Percentiles rank a stretch among this genome's conserved stretches.
Conservation (phyloP, 495 filamentous ascomycete genomes). For the Aspergillus heteromorphus region DNA sequence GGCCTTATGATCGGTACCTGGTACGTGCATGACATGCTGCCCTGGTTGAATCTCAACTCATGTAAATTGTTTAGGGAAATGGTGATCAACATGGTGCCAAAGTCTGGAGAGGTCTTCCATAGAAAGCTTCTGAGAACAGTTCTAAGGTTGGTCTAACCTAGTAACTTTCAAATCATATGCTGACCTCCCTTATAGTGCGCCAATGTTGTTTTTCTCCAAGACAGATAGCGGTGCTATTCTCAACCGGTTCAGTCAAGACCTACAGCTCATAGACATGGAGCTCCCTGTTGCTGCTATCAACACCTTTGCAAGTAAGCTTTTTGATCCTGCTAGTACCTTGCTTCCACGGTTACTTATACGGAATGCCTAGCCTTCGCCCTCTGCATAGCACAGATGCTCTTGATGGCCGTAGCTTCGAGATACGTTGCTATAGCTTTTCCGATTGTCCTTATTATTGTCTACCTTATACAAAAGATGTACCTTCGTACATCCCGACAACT, state of each 20-base stretch:
- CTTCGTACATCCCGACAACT: constrained; percentile 54
- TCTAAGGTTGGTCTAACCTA: constrained; percentile 22
- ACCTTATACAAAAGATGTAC: constrained; percentile 49
- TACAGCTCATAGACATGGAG: constrained; percentile 48
- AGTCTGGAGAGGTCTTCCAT: constrained; percentile 47
- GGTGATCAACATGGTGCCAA: constrained; percentile 50
- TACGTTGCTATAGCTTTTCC: constrained; percentile 39
- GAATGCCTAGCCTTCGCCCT: constrained; percentile 22
- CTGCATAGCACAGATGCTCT: constrained; percentile 33
- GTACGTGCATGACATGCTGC: constrained; percentile 15
- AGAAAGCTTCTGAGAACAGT: constrained; percentile 44
- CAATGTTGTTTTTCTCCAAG: constrained; percentile 44
- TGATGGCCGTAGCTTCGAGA: constrained; percentile 32
- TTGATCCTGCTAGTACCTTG: too few species aligned
- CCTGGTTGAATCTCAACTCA: neutral
- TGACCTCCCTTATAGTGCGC: constrained; percentile 23
- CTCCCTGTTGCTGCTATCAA: constrained; percentile 32
- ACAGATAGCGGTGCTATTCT: constrained; percentile 12
- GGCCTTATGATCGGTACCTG: constrained; percentile 42
- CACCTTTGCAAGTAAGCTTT: constrained; percentile 15
- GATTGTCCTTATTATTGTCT: constrained; percentile 31
- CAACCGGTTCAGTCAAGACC: constrained; percentile 31
- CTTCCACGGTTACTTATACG: neutral
- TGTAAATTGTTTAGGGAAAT: constrained; percentile 26
- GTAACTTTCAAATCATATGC: neutral